Base-by-base conservation (phyloP, 2,329 filamentous ascomycete species). In the Pyrenophora teres region DNA sequence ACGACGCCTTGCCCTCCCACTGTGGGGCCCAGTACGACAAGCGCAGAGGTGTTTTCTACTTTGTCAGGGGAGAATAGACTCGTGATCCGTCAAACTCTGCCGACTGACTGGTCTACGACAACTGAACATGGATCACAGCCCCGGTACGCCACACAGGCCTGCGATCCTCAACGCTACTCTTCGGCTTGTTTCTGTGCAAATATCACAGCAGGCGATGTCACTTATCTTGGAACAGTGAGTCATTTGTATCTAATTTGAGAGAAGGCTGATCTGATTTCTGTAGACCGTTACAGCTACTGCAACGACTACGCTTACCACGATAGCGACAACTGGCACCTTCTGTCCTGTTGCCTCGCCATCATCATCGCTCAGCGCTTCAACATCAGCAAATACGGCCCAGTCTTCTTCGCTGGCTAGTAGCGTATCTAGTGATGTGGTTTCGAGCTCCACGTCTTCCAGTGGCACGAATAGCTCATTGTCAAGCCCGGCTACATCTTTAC, bases 151-250 rank as follows among this genome's bases (percentile, higher is more conserved):
- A 59, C 57, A 3, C 53, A 43, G 25, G 47, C 39, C 1, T 71
- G 68, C 46, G 31, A 46, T 13, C 23, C 38, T 7, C 40, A 41
- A 10, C 43, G 42, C 9, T 72, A 70, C 46, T 56, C 57, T 0
- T 69, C 66, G 36, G 66, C 62, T 2, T 72, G 70, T 42, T 46
- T 44, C 8, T 72, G 69, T 41, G 53, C 63, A 25, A 58, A 57
- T 2, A 48, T 72, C 12, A 57, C 56, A 3, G 15, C 56, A 13
- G 58, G 46, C 10, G 38, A 38, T 1, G 32, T 64, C 7, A 63
- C 63, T 13, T 49, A 46, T 7, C 50, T 64, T 15, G 57, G 60
- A 35, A 47, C 57, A 8, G 70, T 71, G 59, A 56, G 65, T 54
- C 9, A 2, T 4, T 4, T 10, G 13, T 3, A 8, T 12, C 8